Base-by-base conservation (phyloP, 75 land plant genomes). In the Isoetes taiwanensis region DNA sequence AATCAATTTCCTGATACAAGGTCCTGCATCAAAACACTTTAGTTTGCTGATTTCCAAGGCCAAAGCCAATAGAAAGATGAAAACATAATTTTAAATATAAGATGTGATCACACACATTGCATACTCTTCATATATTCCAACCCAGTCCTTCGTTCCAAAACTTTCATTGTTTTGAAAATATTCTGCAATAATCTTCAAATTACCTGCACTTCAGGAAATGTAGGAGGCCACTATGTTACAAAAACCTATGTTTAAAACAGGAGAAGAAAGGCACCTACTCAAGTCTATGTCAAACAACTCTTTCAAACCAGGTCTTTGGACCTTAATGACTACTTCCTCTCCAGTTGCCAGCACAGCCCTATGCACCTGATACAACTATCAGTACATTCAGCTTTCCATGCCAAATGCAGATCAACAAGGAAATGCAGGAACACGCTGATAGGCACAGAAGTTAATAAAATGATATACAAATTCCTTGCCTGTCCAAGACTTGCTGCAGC, bases 401-500 rank as follows among this genome's bases (percentile, higher is more conserved):
- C n/a, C n/a, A n/a, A n/a, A n/a, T n/a, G n/a, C n/a, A n/a, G n/a
- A n/a, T n/a, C n/a, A n/a, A n/a, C n/a, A n/a, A n/a, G n/a, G n/a
- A n/a, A n/a, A n/a, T n/a, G n/a, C n/a, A n/a, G n/a, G n/a, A n/a
- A n/a, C n/a, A n/a, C n/a, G n/a, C n/a, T n/a, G n/a, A n/a, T n/a
- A n/a, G n/a, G n/a, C n/a, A n/a, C n/a, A n/a, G n/a, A n/a, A n/a
- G n/a, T n/a, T n/a, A n/a, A n/a, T n/a, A n/a, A n/a, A n/a, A n/a
- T n/a, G n/a, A n/a, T n/a, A n/a, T n/a, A n/a, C n/a, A n/a, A 46
- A n/a, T n/a, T n/a, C n/a, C n/a, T n/a, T n/a, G n/a, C 98, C 86
- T 93, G 98, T 68, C 98, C 98, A 79, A 93, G 98, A 72, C 98
- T 93, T 59, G 98, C 98, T 11, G 98, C 98, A 38, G 98, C 98